Evolutionary conservation across 148 eudicot species (phyloP).

Genomic region (Cornus suecica): DNA sequence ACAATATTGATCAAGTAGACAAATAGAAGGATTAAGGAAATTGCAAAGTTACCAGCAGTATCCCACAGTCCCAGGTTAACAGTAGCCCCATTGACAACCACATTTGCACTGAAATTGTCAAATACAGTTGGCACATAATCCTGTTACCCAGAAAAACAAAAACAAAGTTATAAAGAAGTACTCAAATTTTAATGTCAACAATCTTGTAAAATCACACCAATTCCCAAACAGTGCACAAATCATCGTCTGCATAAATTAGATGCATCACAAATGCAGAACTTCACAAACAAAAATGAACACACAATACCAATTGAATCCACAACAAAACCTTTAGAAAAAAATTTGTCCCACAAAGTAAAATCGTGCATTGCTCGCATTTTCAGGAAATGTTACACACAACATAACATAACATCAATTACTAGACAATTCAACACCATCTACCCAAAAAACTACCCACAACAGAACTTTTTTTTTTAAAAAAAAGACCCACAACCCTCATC

Average conservation of each 20-base stretch:
- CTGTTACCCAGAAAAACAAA: constrained; percentile 37
- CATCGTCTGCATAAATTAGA: neutral
- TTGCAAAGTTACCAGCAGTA: constrained; percentile 70
- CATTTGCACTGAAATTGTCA: constrained; percentile 99
- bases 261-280: neutral
- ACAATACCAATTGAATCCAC: neutral
- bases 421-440: no score
- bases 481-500: neutral
- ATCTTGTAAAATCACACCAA: neutral
- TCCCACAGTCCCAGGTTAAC: constrained; percentile 97
- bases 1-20: neutral
- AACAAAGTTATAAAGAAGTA: constrained; percentile 7
- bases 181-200: neutral
- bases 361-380: no score
- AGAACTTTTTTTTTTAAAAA: no score
- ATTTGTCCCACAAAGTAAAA: neutral
- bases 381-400: no score
- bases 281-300: neutral
- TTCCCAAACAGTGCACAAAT: neutral
- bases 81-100: constrained; percentile 84
- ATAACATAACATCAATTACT: no score
- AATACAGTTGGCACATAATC: constrained; percentile 98
- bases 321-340: neutral
- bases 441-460: no score
- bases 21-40: neutral